phyloP scores from a whole-genome alignment of 1,284 basidiomycete species.

The Malassezia dermatis region DNA sequence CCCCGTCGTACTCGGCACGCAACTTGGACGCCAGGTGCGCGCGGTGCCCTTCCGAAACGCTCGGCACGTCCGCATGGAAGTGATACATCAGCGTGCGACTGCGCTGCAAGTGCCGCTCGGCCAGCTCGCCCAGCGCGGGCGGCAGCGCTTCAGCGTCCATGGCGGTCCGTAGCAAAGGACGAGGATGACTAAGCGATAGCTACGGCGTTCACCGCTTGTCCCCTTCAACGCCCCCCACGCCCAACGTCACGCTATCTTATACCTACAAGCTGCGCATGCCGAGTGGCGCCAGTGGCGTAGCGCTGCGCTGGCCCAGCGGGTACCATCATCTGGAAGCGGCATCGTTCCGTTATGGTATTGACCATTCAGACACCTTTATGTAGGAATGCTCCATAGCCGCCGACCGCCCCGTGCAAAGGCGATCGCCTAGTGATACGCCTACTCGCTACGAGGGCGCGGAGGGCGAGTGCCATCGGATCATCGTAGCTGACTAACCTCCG shows the following conservation, averaged over 20 bases:
- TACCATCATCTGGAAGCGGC: no score
- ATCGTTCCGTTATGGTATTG: no score
- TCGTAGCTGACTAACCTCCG: neutral
- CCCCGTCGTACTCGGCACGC: constrained; percentile 74
- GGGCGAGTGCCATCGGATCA: neutral
- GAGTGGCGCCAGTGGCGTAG: no score
- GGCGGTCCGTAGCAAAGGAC: neutral
- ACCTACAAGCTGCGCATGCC: no score
- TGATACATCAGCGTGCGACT: constrained; percentile 2
- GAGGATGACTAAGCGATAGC: neutral
- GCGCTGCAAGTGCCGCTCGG: constrained; percentile 14
- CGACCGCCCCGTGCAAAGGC: no score
- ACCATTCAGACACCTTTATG: no score
- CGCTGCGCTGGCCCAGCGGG: no score
- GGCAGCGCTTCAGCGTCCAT: constrained; percentile 6
- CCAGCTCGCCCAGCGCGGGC: constrained; percentile 4
- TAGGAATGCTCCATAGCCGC: no score
- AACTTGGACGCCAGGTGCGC: constrained; percentile 58
- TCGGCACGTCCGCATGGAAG: neutral
- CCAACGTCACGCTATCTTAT: no score
- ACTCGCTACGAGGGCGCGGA: no score
- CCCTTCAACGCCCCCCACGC: no score
- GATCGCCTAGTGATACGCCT: no score
- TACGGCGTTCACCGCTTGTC: neutral
- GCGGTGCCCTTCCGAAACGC: neutral